Evolutionary conservation across 345 rosid species (phyloP).

Genomic region (Eucalyptus marginata): DNA sequence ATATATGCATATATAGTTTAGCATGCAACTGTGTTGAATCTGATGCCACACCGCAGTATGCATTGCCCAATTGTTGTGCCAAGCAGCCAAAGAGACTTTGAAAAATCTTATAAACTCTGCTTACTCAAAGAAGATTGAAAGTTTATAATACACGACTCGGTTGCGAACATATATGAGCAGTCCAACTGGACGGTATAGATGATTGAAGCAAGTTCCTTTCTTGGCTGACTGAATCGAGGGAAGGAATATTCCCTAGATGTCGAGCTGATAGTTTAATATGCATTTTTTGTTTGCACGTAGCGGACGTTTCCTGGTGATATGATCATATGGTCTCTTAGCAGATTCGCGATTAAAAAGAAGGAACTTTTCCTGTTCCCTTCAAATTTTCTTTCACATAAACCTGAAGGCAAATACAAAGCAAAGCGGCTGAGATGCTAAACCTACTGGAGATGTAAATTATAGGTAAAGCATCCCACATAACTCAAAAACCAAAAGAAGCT

Average conservation of each 20-base stretch:
- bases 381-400: not conserved
- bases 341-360: not conserved
- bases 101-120: no score
- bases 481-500: not conserved
- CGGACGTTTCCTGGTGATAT: not conserved
- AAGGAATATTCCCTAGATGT: not conserved
- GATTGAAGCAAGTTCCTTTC: not conserved
- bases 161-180: not conserved
- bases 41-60: no score
- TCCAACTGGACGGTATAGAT: no score
- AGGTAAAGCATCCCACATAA: not conserved
- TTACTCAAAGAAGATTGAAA: not conserved
- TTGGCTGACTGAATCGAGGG: not conserved
- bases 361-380: not conserved
- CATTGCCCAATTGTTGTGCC: no score
- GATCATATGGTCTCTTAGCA: not conserved
- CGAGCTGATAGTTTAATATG: not conserved
- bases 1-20: no score
- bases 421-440: conserved; percentile 10
- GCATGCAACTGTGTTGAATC: no score
- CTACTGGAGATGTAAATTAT: conserved; percentile 11
- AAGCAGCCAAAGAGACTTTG: not conserved
- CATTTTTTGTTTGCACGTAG: not conserved
- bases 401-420: not conserved
- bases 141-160: not conserved